These are phyloP conservation scores for Colletotrichum ledebouriae DNA, from an alignment of 2,329 filamentous ascomycete species.

Conservation along the genomic window DNA sequence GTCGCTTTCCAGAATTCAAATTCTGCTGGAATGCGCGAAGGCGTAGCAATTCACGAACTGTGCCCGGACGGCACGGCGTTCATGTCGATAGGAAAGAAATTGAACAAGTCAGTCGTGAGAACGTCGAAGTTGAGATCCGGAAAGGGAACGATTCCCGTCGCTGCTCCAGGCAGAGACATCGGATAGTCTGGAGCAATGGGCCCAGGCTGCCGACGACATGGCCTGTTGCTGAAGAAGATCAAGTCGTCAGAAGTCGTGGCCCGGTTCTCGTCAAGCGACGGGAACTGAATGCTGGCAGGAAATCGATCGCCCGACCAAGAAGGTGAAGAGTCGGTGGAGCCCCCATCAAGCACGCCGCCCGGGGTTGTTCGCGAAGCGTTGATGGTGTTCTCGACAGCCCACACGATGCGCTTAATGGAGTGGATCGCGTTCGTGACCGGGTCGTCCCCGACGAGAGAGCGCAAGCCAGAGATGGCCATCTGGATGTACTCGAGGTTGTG, in stretches of 20 bases:
- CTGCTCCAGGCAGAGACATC: conserved; percentile 21
- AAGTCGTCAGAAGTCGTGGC: conserved; percentile 41
- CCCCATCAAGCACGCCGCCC: background rate
- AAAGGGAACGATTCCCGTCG: conserved; percentile 14
- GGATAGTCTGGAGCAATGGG: conserved; percentile 24
- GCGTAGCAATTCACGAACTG: background rate
- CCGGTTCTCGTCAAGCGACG: conserved; percentile 42
- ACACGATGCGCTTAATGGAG: conserved; percentile 45
- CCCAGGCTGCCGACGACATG: conserved; percentile 20
- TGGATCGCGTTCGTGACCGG: conserved; percentile 47
- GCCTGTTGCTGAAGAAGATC: conserved; percentile 45
- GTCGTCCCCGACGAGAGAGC: conserved; percentile 45
- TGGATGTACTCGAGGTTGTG: conserved; percentile 41
- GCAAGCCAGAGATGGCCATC: conserved; percentile 31
- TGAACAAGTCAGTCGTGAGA: conserved; percentile 48
- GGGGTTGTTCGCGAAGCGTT: conserved; percentile 35
- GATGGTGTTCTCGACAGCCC: conserved; percentile 44
- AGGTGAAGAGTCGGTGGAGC: conserved; percentile 28
- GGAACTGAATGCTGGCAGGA: conserved; percentile 44
- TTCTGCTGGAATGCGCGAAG: too few species aligned
- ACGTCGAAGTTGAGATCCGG: conserved; percentile 46
- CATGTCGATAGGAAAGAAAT: conserved; percentile 45
- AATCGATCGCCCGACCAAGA: conserved; percentile 29
- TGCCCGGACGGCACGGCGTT: conserved; percentile 15
- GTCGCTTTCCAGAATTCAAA: too few species aligned